phyloP scores from a whole-genome alignment of 768 basidiomycete species.

The Amanita muscaria region DNA sequence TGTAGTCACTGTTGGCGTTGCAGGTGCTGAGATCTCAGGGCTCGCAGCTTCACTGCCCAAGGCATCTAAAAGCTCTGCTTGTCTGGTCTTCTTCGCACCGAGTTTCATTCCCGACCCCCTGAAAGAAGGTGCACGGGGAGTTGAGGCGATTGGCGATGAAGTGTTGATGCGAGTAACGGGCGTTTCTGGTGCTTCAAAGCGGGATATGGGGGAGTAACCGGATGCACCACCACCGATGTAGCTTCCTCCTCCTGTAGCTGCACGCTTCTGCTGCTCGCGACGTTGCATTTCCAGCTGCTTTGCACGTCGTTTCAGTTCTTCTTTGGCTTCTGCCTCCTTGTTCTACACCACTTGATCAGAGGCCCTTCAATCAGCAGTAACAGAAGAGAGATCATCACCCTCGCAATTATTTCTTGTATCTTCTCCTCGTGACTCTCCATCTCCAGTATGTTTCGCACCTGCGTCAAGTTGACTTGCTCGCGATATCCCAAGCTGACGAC shows the following conservation, averaged over 20 bases:
- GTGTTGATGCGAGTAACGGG: slow-evolving; percentile 28
- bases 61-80: slow-evolving; percentile 81
- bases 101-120: slow-evolving; percentile 96
- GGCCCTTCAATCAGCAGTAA: not conserved
- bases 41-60: slow-evolving; percentile 57
- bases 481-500: slow-evolving; percentile 85
- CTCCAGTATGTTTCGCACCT: slow-evolving; percentile 71
- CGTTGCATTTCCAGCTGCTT: slow-evolving; percentile 98
- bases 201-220: slow-evolving; percentile 64
- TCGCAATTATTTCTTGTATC: slow-evolving; percentile 96
- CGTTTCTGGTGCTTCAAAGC: slow-evolving; percentile 58
- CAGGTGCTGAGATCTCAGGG: slow-evolving; percentile 37
- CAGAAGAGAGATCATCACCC: slow-evolving; percentile 40
- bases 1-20: slow-evolving; percentile 31
- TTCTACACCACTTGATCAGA: slow-evolving; percentile 42
- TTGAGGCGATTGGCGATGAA: slow-evolving; percentile 33
- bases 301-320: slow-evolving; percentile 94
- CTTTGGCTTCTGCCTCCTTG: slow-evolving; percentile 98
- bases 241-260: slow-evolving; percentile 37
- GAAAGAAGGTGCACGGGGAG: slow-evolving; percentile 70
- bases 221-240: slow-evolving; percentile 61
- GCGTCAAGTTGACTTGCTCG: slow-evolving; percentile 70
- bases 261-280: slow-evolving; percentile 81
- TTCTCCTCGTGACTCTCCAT: slow-evolving; percentile 92
- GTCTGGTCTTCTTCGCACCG: slow-evolving; percentile 84